Conservation (phyloP, 352 stramenopile genomes). For the Globisporangium recalcitrans region DNA sequence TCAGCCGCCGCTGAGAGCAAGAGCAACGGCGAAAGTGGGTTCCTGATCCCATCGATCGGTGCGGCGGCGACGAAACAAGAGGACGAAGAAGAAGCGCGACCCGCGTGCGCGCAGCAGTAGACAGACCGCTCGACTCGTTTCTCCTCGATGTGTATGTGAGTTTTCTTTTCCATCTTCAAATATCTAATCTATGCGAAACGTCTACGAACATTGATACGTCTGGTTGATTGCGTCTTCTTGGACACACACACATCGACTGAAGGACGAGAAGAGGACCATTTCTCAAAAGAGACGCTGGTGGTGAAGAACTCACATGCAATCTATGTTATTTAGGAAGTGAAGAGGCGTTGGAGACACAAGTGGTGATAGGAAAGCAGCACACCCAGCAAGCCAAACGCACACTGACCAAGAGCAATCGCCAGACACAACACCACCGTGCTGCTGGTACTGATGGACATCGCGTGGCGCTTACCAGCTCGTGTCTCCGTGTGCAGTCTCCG, state of each 20-base stretch:
- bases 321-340: conserved; percentile 1
- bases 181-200: neutral
- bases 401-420: neutral
- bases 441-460: neutral
- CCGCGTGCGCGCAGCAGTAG: conserved; percentile 49
- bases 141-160: neutral
- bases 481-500: conserved; percentile 36
- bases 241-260: neutral
- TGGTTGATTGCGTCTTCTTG: neutral
- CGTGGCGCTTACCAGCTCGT: conserved; percentile 43
- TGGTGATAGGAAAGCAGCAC: neutral
- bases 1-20: conserved; percentile 1
- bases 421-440: neutral
- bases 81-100: conserved; percentile 29
- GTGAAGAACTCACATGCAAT: conserved; percentile 1
- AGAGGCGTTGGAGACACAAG: neutral
- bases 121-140: conserved; percentile 1
- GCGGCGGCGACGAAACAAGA: conserved; percentile 21
- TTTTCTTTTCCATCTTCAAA: neutral
- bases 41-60: conserved; percentile 35
- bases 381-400: neutral
- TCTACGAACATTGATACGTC: too few relatives aligned
- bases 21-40: conserved; percentile 9
- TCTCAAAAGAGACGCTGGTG: neutral
- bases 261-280: neutral